Evolutionary conservation across 176 grass and related monocot species (phyloP).

Genomic region (Eleusine coracana): DNA sequence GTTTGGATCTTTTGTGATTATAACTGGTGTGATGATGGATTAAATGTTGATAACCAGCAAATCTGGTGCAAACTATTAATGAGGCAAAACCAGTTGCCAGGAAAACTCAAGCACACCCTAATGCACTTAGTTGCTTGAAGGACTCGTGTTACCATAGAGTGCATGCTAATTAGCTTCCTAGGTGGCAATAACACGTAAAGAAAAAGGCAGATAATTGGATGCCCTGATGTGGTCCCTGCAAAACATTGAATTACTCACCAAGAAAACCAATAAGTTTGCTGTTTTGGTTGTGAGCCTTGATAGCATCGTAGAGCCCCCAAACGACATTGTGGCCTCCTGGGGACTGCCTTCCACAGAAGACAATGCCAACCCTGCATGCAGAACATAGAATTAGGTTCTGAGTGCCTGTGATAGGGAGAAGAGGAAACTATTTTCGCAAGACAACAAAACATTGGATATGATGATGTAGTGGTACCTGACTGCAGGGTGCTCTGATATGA

Average conservation of each 20-base stretch:
- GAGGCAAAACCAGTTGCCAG: constrained; percentile 3
- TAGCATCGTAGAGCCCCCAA: constrained; percentile 88
- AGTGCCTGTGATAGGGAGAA: neutral
- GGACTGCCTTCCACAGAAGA: constrained; percentile 96
- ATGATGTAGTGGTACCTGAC: constrained; percentile 56
- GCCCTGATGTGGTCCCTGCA: neutral
- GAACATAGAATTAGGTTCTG: constrained; percentile 18
- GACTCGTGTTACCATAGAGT: neutral
- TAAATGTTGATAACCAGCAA: neutral
- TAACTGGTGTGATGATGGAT: neutral
- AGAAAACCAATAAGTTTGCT: constrained; percentile 94
- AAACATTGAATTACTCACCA: constrained; percentile 50
- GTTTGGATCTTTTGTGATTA: constrained; percentile 14
- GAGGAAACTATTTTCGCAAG: neutral
- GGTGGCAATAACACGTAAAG: neutral
- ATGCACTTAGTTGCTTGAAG: neutral
- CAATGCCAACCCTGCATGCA: constrained; percentile 77
- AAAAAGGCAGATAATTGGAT: neutral
- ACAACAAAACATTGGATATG: neutral
- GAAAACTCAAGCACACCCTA: neutral
- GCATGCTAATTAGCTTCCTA: neutral
- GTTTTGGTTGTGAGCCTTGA: constrained; percentile 86
- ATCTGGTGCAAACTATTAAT: constrained; percentile 16
- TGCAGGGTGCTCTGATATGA: constrained; percentile 76
- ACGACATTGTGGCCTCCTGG: constrained; percentile 97